Base-by-base conservation (phyloP, 2,329 filamentous ascomycete genomes). In the Akanthomyces muscarius region DNA sequence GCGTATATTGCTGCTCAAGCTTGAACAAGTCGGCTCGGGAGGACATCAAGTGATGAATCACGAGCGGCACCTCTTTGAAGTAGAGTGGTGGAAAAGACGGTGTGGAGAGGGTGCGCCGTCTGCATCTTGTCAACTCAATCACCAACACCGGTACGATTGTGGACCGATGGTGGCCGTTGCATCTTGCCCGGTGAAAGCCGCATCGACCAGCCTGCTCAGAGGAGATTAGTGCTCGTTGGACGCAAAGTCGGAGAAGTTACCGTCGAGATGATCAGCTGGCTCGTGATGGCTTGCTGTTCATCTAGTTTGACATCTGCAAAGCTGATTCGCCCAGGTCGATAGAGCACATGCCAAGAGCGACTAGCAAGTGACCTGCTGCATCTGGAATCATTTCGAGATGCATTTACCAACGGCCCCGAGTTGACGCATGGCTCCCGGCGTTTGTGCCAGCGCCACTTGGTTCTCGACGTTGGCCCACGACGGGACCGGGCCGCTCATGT, bases 31-130 rank as follows among this genome's bases (percentile, higher is more conserved):
- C 33, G 33, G 56, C 23, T 30, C 5, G 21, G 13, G 42, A 41
- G 8, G 21, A 30, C 21, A 23, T 11, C 16, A 14, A 48, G 14
- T 50, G 25, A 38, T 41, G 25, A 10, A 41, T 41, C n/a, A 42
- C 23, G 23, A 30, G 10, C 33, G 16, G 28, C n/a, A 30, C 18
- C 28, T 36, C 33, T 11, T 16, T 23, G 25, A 23, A 41, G 3
- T 16, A 41, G 13, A 30, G 10, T 38, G 33, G n/a, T 5, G 23
- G 14, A 30, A 53, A 53, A 55, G 52, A 61, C 59, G 50, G 50
- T 41, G 59, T 54, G 50, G 59, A 61, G 41, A 61, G 41, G 38
- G 25, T 45, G 50, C 59, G 59, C 59, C 59, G 54, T 53, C 59
- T 61, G 59, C 59, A 54, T 47, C 50, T 47, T 38, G 18, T n/a